A percentile compares a stretch with the other conserved stretches of the same genome.
Evolutionary conservation across 495 filamentous ascomycete species (phyloP).

Genomic region (Sabuloglossum arenarium): DNA sequence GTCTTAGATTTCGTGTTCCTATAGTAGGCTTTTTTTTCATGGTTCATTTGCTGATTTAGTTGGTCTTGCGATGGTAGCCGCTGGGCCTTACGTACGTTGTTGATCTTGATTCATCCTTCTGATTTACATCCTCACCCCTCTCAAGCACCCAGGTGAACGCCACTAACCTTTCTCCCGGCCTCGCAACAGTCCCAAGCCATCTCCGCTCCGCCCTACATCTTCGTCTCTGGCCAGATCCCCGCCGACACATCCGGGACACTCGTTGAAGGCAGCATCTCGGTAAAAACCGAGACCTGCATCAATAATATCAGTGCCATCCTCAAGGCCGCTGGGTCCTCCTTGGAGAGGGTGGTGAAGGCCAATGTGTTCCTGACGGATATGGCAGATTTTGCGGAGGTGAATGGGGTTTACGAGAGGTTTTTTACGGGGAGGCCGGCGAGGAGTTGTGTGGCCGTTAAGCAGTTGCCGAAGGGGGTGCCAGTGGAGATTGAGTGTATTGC

Average conservation of each 20-base stretch:
- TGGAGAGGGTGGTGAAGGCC: constrained; percentile 61
- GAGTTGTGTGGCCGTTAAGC: constrained; percentile 77
- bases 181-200: constrained; percentile 61
- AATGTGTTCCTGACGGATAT: constrained; percentile 67
- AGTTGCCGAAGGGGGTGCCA: constrained; percentile 74
- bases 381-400: constrained; percentile 72
- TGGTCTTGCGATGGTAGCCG: too few species aligned
- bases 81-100: constrained; percentile 35
- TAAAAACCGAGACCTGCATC: constrained; percentile 56
- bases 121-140: too few species aligned
- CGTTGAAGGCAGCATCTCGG: constrained; percentile 51
- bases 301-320: constrained; percentile 62
- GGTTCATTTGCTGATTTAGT: not conserved
- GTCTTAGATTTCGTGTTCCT: not conserved
- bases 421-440: constrained; percentile 78
- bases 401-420: constrained; percentile 69
- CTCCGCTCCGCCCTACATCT: constrained; percentile 62
- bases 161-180: too few species aligned
- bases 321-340: constrained; percentile 49
- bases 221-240: constrained; percentile 86
- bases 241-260: constrained; percentile 55
- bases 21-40: not conserved
- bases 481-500: constrained; percentile 89
- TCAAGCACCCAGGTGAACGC: too few species aligned
- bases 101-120: too few species aligned